These are phyloP conservation scores for Martiniozyma asiatica DNA, from an alignment of 1,139 yeast genomes.

Conservation along the genomic window DNA sequence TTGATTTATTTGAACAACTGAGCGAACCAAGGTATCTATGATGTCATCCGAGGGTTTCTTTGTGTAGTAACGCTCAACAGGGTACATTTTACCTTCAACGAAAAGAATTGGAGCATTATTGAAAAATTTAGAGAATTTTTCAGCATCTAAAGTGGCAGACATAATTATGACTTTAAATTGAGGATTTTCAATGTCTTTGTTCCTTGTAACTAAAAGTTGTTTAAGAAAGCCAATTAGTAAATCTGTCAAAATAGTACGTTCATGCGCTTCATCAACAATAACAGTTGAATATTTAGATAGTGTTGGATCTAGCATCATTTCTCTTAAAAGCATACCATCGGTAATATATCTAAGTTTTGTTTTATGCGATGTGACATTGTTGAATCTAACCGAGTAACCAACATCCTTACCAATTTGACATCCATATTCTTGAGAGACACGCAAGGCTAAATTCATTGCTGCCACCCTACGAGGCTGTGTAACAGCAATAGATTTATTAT, in stretches of 20 bases:
- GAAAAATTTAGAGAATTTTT: constrained; percentile 70
- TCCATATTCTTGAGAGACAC: constrained; percentile 87
- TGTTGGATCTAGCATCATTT: constrained; percentile 64
- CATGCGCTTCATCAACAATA: constrained; percentile 96
- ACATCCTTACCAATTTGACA: constrained; percentile 66
- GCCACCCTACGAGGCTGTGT: constrained; percentile 98
- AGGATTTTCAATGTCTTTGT: constrained; percentile 27
- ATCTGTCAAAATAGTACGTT: constrained; percentile 86
- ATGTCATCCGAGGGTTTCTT: constrained; percentile 59
- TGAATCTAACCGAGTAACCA: constrained; percentile 92
- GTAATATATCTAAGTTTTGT: constrained; percentile 80
- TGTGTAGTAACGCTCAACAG: constrained; percentile 64
- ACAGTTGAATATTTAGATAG: constrained; percentile 60
- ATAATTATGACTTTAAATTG: constrained; percentile 54
- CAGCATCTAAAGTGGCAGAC: constrained; percentile 97
- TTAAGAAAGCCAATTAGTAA: constrained; percentile 80
- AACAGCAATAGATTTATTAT: constrained; percentile 51
- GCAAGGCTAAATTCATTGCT: constrained; percentile 83
- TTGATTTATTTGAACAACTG: constrained; percentile 67
- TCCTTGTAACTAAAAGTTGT: constrained; percentile 36
- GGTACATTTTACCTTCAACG: constrained; percentile 83
- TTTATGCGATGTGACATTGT: constrained; percentile 34
- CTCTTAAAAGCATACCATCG: constrained; percentile 95
- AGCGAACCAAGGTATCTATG: constrained; percentile 65
- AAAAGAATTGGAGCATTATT: constrained; percentile 65